A percentile compares a stretch with the other conserved stretches of the same genome.
These are phyloP conservation scores for Trametes polyzona DNA, from an alignment of 1,284 basidiomycete genomes.

Conservation along the genomic window DNA sequence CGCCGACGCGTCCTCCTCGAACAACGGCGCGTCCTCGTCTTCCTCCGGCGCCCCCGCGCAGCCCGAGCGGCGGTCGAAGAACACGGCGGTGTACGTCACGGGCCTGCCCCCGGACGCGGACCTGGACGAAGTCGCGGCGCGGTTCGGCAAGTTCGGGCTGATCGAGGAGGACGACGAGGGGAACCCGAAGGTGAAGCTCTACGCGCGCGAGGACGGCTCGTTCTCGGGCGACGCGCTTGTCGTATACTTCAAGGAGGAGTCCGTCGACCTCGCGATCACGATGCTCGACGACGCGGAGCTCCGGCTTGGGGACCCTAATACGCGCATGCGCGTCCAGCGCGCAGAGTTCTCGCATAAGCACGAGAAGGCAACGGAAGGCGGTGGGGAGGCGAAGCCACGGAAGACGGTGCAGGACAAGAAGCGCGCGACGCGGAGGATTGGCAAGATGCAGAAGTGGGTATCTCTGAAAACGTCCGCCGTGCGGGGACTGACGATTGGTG, in stretches of 20 bases:
- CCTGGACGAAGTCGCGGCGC: conserved; percentile 72
- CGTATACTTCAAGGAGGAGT: conserved; percentile 97
- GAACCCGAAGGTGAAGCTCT: conserved; percentile 91
- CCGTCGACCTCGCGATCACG: conserved; percentile 83
- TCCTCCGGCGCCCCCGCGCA: conserved; percentile 10
- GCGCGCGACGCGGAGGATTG: conserved; percentile 77
- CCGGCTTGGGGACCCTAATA: conserved; percentile 75
- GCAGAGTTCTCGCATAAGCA: conserved; percentile 85
- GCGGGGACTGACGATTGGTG: not conserved
- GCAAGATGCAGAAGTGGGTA: conserved; percentile 87
- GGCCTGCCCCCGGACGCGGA: conserved; percentile 83
- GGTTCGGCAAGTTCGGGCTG: conserved; percentile 91
- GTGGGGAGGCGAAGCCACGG: conserved; percentile 49
- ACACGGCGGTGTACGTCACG: conserved; percentile 93
- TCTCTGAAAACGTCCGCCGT: not conserved
- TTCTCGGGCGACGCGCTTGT: conserved; percentile 97
- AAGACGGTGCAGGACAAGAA: conserved; percentile 80
- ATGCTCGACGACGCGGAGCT: conserved; percentile 94
- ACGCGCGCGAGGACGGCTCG: conserved; percentile 84
- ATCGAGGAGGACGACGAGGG: conserved; percentile 92
- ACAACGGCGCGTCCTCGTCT: conserved; percentile 21
- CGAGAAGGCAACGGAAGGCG: conserved; percentile 33
- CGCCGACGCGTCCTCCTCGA: conserved; percentile 42
- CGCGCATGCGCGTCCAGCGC: conserved; percentile 80
- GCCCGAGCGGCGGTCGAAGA: conserved; percentile 70